Conservation (phyloP, 495 filamentous ascomycete species). For the Filosporella fistucella region DNA sequence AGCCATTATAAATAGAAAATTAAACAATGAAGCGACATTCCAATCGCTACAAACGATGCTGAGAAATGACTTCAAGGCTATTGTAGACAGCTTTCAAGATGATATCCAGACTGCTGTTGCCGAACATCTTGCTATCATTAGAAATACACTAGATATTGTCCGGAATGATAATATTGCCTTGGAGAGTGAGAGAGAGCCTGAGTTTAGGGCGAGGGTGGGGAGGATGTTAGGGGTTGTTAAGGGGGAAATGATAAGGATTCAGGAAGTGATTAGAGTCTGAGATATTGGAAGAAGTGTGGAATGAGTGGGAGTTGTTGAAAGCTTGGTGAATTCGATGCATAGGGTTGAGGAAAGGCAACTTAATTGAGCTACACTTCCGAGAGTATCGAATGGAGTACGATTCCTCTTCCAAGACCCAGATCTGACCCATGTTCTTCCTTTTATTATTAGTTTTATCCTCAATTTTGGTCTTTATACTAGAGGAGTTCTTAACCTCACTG, state of each 20-base stretch:
- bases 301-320: too few species aligned
- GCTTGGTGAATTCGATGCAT: too few species aligned
- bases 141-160: slow-evolving; percentile 27
- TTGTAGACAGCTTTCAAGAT: slow-evolving; percentile 21
- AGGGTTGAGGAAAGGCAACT: too few species aligned
- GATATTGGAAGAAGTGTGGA: too few species aligned
- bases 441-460: too few species aligned
- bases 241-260: neutral
- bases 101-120: slow-evolving; percentile 15
- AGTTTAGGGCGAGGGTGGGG: slow-evolving; percentile 26
- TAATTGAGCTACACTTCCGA: too few species aligned
- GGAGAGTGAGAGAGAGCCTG: slow-evolving; percentile 31
- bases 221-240: neutral
- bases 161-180: slow-evolving; percentile 27
- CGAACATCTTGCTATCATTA: slow-evolving; percentile 21
- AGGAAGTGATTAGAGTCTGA: neutral
- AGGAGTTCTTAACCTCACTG: too few species aligned
- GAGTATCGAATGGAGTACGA: too few species aligned
- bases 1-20: slow-evolving; percentile 23
- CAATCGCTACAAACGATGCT: slow-evolving; percentile 17
- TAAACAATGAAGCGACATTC: slow-evolving; percentile 22
- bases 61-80: slow-evolving; percentile 16
- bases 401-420: too few species aligned
- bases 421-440: too few species aligned
- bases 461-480: too few species aligned